These are phyloP conservation scores for Geranium rotundifolium DNA, from an alignment of 345 rosid genomes.

Conservation along the genomic window DNA sequence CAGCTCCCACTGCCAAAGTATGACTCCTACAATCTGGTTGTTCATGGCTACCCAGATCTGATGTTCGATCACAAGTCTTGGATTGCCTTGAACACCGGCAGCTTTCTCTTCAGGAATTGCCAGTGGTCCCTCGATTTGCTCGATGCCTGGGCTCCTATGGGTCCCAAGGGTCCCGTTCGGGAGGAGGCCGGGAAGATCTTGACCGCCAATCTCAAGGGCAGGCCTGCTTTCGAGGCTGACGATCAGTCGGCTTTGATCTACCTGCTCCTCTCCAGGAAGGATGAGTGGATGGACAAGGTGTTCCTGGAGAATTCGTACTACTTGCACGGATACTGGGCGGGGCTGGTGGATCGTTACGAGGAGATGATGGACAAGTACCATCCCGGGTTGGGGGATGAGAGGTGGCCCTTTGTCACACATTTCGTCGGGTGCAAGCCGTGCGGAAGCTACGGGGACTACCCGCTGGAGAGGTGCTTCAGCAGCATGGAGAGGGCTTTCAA, in stretches of 20 bases:
- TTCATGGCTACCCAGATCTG: slow-evolving; percentile 88
- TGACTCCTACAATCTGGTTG: slow-evolving; percentile 57
- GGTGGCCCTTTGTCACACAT: slow-evolving; percentile 96
- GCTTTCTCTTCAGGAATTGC: slow-evolving; percentile 81
- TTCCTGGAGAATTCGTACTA: slow-evolving; percentile 83
- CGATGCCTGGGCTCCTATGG: slow-evolving; percentile 95
- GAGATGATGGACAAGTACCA: slow-evolving; percentile 95
- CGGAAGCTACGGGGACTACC: slow-evolving; percentile 93
- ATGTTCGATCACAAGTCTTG: slow-evolving; percentile 74
- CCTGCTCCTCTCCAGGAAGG: slow-evolving; percentile 68
- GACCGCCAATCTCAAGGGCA: slow-evolving; percentile 71
- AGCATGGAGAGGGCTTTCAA: slow-evolving; percentile 96
- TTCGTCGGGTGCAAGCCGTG: slow-evolving; percentile 96
- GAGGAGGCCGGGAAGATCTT: slow-evolving; percentile 89
- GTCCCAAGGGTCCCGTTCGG: slow-evolving; percentile 71
- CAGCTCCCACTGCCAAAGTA: slow-evolving; percentile 60
- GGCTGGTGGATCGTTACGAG: slow-evolving; percentile 81
- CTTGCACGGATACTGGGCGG: slow-evolving; percentile 91
- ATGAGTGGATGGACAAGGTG: slow-evolving; percentile 77
- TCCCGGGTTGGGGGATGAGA: slow-evolving; percentile 87
- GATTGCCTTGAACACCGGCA: slow-evolving; percentile 94
- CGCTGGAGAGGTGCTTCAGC: slow-evolving; percentile 71
- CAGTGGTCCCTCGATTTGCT: slow-evolving; percentile 94
- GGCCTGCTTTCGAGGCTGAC: slow-evolving; percentile 88
- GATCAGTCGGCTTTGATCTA: slow-evolving; percentile 94